Evolutionary conservation across 2,329 filamentous ascomycete genomes (phyloP).

Genomic region (Paecilomyces dactylethromorphus): DNA sequence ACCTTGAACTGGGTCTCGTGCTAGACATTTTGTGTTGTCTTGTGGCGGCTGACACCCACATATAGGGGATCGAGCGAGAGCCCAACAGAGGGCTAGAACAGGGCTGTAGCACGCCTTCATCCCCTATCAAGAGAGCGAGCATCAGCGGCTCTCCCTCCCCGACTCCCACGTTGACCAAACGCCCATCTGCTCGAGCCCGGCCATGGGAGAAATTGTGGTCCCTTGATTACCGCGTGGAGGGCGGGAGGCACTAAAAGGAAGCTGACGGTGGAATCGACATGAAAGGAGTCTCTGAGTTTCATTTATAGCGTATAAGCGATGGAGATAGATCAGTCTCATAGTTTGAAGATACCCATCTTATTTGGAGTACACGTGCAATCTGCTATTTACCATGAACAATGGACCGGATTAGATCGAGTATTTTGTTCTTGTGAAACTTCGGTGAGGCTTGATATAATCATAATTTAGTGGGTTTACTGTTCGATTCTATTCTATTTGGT

Average conservation of each 20-base stretch:
- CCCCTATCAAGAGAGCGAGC: background rate
- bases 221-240: slow-evolving; percentile 2
- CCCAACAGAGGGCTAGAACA: background rate
- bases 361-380: background rate
- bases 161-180: background rate
- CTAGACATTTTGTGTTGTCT: background rate
- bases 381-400: background rate
- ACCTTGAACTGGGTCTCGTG: slow-evolving; percentile 25
- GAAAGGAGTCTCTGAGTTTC: background rate
- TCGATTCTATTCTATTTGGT: background rate
- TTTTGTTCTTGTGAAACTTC: background rate
- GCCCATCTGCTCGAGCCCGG: background rate
- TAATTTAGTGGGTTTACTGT: background rate
- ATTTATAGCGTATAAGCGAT: background rate
- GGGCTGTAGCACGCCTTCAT: background rate
- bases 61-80: background rate
- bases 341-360: background rate
- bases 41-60: background rate
- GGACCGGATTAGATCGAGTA: background rate
- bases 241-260: slow-evolving; percentile 3
- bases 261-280: background rate
- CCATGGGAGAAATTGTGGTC: slow-evolving; percentile 3
- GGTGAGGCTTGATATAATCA: background rate
- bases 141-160: background rate
- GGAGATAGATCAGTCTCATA: background rate